A percentile compares a stretch with the other conserved stretches of the same genome.
phyloP scores from a whole-genome alignment of 2,329 filamentous ascomycete genomes.

The Aureobasidium mangrovei region DNA sequence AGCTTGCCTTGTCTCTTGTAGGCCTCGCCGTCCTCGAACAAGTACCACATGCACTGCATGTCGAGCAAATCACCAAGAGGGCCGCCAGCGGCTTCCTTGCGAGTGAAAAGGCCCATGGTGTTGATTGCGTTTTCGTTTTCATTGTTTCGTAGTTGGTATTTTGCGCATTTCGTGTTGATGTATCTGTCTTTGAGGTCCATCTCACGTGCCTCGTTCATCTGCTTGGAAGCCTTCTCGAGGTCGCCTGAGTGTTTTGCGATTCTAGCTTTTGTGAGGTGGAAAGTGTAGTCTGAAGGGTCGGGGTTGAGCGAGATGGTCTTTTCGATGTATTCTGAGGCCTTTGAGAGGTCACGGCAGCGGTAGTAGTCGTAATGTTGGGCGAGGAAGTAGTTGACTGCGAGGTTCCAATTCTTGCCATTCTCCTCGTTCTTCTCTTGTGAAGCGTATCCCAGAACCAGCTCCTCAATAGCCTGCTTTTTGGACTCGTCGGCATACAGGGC shows the following conservation, averaged over 20 bases:
- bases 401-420: conserved; percentile 53
- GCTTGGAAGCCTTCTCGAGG: conserved; percentile 66
- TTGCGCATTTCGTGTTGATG: conserved; percentile 96
- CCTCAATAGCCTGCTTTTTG: conserved; percentile 70
- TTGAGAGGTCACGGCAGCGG: conserved; percentile 71
- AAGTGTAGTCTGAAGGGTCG: conserved; percentile 80
- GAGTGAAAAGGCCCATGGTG: conserved; percentile 88
- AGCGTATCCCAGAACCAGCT: conserved; percentile 71
- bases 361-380: conserved; percentile 96
- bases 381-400: conserved; percentile 82
- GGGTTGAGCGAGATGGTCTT: conserved; percentile 72
- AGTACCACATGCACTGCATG: conserved; percentile 97
- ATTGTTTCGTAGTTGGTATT: conserved; percentile 90
- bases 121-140: conserved; percentile 77
- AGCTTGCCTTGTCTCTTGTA: conserved; percentile 74
- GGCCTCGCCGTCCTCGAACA: conserved; percentile 90
- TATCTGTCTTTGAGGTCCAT: conserved; percentile 88
- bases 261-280: conserved; percentile 88
- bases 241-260: conserved; percentile 89
- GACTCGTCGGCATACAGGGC: conserved; percentile 69
- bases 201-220: conserved; percentile 78
- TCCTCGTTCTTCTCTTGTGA: conserved; percentile 41
- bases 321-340: conserved; percentile 75
- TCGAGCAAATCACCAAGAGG: conserved; percentile 86
- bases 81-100: conserved; percentile 79